Conservation (phyloP, 73 alveolate genomes). For the Symbiodinium pilosum region DNA sequence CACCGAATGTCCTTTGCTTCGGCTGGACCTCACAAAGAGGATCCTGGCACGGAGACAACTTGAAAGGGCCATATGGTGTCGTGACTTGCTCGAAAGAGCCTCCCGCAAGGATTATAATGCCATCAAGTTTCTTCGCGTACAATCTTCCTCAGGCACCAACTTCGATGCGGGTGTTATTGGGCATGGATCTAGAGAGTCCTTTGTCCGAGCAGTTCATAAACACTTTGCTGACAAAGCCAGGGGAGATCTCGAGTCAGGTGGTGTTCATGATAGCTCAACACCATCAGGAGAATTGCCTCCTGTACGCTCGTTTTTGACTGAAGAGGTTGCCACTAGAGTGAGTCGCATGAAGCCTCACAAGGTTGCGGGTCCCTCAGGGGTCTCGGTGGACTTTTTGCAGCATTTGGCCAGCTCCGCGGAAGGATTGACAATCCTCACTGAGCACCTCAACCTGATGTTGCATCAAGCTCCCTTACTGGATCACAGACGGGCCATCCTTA, state of each 20-base stretch:
- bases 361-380: not conserved
- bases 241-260: not conserved
- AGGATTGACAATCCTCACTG: not conserved
- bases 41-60: not conserved
- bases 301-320: not conserved
- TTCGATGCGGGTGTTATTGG: not conserved
- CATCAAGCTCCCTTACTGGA: not conserved
- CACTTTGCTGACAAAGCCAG: not conserved
- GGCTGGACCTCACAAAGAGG: not conserved
- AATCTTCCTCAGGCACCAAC: not conserved
- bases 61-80: not conserved
- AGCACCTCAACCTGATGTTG: not conserved
- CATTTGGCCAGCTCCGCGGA: not conserved
- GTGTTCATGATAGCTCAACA: not conserved
- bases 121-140: not conserved
- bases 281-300: not conserved
- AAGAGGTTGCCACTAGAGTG: not conserved
- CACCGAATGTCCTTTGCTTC: not conserved
- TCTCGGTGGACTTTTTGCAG: not conserved
- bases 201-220: not conserved
- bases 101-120: not conserved
- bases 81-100: not conserved
- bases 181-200: not conserved
- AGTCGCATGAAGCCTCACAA: not conserved
- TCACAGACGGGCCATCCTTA: not conserved